A percentile compares a stretch with the other conserved stretches of the same genome.
These are phyloP conservation scores for Phytophthora vignae DNA, from an alignment of 352 stramenopile genomes.

Conservation along the genomic window DNA sequence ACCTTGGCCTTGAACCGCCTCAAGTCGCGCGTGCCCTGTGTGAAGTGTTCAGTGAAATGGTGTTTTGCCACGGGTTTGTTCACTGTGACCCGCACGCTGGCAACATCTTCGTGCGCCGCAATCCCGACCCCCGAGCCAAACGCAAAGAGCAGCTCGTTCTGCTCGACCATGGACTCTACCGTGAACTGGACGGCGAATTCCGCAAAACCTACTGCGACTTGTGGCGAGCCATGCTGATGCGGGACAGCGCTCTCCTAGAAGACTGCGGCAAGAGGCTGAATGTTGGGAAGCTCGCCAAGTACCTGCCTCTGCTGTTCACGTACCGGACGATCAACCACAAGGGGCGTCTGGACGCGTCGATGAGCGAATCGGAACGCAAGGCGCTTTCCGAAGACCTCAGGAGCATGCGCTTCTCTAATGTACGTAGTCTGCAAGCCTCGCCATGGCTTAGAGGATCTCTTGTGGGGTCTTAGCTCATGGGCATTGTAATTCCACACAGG, in stretches of 20 bases:
- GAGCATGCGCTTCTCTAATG: slow-evolving; percentile 68
- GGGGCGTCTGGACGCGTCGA: slow-evolving; percentile 62
- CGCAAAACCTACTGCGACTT: slow-evolving; percentile 95
- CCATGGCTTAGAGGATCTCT: neutral
- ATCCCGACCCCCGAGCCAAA: slow-evolving; percentile 50
- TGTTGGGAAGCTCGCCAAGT: slow-evolving; percentile 67
- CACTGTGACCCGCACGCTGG: slow-evolving; percentile 97
- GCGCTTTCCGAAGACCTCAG: slow-evolving; percentile 71
- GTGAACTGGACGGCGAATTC: slow-evolving; percentile 94
- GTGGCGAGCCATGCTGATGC: slow-evolving; percentile 95
- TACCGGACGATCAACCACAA: slow-evolving; percentile 80
- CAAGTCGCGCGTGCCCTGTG: slow-evolving; percentile 91
- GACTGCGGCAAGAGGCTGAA: slow-evolving; percentile 65
- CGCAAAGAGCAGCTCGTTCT: slow-evolving; percentile 94
- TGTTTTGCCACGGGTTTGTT: slow-evolving; percentile 96
- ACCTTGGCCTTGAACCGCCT: slow-evolving; percentile 78
- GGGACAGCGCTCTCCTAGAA: slow-evolving; percentile 81
- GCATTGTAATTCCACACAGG: slow-evolving; percentile 37
- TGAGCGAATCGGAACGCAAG: slow-evolving; percentile 73
- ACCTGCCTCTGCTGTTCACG: slow-evolving; percentile 89
- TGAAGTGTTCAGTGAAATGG: slow-evolving; percentile 95
- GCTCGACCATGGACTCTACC: slow-evolving; percentile 98
- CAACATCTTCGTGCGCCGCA: slow-evolving; percentile 92
- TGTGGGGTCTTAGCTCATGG: neutral
- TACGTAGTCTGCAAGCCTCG: slow-evolving; percentile 32